phyloP scores from a whole-genome alignment of 2,329 filamentous ascomycete genomes.

The Acrocalymma vagum region DNA sequence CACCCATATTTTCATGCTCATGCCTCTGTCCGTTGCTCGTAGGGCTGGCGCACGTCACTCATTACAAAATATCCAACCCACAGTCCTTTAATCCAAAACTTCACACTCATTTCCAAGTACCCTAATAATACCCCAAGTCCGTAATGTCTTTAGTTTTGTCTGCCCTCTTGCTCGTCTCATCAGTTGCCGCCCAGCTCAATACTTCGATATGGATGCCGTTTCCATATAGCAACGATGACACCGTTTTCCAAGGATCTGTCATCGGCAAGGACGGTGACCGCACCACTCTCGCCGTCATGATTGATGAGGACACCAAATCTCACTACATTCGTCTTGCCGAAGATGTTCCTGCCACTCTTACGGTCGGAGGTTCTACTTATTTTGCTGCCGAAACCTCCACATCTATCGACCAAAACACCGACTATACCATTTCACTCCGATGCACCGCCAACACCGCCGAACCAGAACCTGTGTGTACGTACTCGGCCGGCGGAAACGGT shows the following conservation, averaged over 20 bases:
- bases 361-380: slow-evolving; percentile 27
- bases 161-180: slow-evolving; percentile 27
- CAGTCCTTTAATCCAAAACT: too few species aligned
- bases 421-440: slow-evolving; percentile 17
- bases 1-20: too few species aligned
- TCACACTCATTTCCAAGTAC: too few species aligned
- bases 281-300: slow-evolving; percentile 21
- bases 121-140: too few species aligned
- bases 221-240: slow-evolving; percentile 9
- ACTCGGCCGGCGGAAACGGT: slow-evolving; percentile 16
- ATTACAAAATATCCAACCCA: too few species aligned
- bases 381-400: slow-evolving; percentile 15
- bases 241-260: slow-evolving; percentile 30
- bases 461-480: slow-evolving; percentile 23
- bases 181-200: slow-evolving; percentile 33
- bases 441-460: slow-evolving; percentile 20
- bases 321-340: slow-evolving; percentile 10
- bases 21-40: too few species aligned
- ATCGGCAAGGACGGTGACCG: slow-evolving; percentile 25
- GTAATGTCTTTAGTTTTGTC: slow-evolving; percentile 34
- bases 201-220: slow-evolving; percentile 39
- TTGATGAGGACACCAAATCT: slow-evolving; percentile 4
- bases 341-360: slow-evolving; percentile 13
- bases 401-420: slow-evolving; percentile 2
- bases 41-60: too few species aligned